Base-by-base conservation (phyloP, 352 stramenopile genomes). In the Pythium guiyangense region DNA sequence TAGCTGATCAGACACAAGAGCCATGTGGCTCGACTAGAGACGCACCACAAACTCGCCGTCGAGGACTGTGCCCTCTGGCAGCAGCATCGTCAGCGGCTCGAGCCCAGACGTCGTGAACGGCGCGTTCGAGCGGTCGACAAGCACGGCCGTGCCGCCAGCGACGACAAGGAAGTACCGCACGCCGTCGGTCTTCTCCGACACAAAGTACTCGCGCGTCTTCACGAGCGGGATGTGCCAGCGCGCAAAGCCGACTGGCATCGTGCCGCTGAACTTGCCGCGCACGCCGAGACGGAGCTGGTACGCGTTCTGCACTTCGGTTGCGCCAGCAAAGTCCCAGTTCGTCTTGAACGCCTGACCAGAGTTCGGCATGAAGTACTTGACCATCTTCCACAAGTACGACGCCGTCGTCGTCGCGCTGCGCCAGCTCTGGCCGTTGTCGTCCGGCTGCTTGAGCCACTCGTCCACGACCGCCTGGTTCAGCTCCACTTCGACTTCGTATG, bases 231-330 rank as follows among this genome's bases (percentile, higher is more conserved):
- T 93, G 62, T 96, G 82, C 70, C 78, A 90, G 37, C 86, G 81
- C n/a, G 88, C 88, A 79, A 97, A 96, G 10, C 90, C 90, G 18
- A 96, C 89, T 9, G 89, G 89, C 87, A 96, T 96, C 10, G 89
- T 95, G 1, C 89, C 89, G 42, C 77, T 83, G 69, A 97, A 97
- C 63, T 96, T 92, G 52, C 77, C 71, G 46, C 81, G 79, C 52
- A 82, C 59, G 39, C 86, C 81, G 29, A 94, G 50, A 12, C 82
- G 83, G 1, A 69, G 65, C 60, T 90, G 79, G 60, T 91, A 95
- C 2, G 81, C 83, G 52, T 92, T 90, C 48, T 91, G 85, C 48
- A 93, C 65, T 54, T 90, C 79, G 3, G 77, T 84, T 11, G 83
- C 79, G 14, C 77, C 81, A 17, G 76, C 18, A 50, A 88, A 87